phyloP scores from a whole-genome alignment of 768 basidiomycete genomes.

The Trametes cubensis region DNA sequence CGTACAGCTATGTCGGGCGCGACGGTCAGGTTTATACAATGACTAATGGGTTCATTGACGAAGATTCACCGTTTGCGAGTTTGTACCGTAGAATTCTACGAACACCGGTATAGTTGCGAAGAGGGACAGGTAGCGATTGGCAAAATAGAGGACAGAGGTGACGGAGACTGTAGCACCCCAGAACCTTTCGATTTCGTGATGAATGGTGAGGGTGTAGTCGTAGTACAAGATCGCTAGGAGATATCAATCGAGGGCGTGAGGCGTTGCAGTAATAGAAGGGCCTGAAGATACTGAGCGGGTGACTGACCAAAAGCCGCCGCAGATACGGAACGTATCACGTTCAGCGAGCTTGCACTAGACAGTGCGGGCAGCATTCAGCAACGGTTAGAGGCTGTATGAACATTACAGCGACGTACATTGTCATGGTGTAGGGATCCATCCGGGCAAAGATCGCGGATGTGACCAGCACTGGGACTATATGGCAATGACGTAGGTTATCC shows the following conservation, averaged over 20 bases:
- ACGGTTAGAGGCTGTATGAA: too few species aligned
- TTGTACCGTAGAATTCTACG: conserved; percentile 3
- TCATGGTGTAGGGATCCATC: too few species aligned
- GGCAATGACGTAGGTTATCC: too few species aligned
- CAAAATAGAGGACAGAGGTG: conserved; percentile 25
- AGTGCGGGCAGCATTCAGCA: too few species aligned
- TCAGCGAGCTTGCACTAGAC: too few species aligned
- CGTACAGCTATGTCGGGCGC: neutral
- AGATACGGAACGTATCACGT: neutral
- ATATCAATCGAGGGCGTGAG: too few species aligned
- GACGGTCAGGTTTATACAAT: too few species aligned
- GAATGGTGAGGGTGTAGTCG: conserved; percentile 50
- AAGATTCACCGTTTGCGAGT: neutral
- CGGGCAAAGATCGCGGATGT: too few species aligned
- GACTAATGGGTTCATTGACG: neutral
- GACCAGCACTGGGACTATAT: too few species aligned
- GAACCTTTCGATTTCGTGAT: conserved; percentile 45
- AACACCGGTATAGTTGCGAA: conserved; percentile 27
- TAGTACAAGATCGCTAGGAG: conserved; percentile 39
- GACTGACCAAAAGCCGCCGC: neutral
- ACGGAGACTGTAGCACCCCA: conserved; percentile 37
- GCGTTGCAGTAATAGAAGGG: neutral
- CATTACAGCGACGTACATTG: too few species aligned
- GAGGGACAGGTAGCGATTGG: conserved; percentile 29
- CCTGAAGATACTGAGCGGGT: neutral